Conservation (phyloP, 2,329 filamentous ascomycete species). For the Aspergillus glaucus region DNA sequence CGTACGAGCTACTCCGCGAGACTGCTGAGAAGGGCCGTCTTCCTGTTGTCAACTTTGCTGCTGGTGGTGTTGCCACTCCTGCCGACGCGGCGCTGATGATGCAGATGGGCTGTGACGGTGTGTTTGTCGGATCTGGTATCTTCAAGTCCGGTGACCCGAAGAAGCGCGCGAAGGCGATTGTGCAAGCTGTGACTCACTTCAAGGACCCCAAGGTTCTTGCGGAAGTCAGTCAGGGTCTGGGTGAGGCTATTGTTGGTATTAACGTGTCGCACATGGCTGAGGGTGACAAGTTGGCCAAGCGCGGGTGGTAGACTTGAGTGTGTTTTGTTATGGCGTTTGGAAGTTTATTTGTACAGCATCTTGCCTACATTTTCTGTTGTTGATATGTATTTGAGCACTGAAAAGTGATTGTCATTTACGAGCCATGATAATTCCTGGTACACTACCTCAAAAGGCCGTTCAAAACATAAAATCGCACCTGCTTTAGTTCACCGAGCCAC, state of each 20-base stretch:
- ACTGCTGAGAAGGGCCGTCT: conserved; percentile 80
- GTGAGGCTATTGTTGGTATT: conserved; percentile 98
- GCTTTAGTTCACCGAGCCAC: too few relatives aligned
- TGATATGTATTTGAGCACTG: too few relatives aligned
- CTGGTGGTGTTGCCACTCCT: conserved; percentile 97
- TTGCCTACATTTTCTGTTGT: not conserved
- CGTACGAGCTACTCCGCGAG: conserved; percentile 74
- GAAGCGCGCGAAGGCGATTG: conserved; percentile 88
- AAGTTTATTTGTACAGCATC: not conserved
- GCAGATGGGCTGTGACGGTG: conserved; percentile 96
- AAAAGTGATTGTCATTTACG: too few relatives aligned
- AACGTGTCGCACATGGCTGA: conserved; percentile 74
- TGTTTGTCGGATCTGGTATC: conserved; percentile 94
- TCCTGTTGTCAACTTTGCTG: conserved; percentile 96
- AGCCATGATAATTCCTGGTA: too few relatives aligned
- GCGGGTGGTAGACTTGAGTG: conserved; percentile 63
- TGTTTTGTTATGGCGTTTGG: not conserved
- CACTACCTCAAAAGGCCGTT: too few relatives aligned
- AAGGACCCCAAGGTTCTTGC: conserved; percentile 78
- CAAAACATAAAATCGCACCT: too few relatives aligned
- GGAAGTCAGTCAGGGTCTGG: conserved; percentile 78
- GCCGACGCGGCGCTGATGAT: conserved; percentile 98
- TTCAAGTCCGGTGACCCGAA: conserved; percentile 93
- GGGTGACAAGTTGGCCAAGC: conserved; percentile 72
- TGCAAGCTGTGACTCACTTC: conserved; percentile 88